These are phyloP conservation scores for Acanthamoeba triangularis DNA, from an alignment of 208 protist genomes.

Conservation along the genomic window DNA sequence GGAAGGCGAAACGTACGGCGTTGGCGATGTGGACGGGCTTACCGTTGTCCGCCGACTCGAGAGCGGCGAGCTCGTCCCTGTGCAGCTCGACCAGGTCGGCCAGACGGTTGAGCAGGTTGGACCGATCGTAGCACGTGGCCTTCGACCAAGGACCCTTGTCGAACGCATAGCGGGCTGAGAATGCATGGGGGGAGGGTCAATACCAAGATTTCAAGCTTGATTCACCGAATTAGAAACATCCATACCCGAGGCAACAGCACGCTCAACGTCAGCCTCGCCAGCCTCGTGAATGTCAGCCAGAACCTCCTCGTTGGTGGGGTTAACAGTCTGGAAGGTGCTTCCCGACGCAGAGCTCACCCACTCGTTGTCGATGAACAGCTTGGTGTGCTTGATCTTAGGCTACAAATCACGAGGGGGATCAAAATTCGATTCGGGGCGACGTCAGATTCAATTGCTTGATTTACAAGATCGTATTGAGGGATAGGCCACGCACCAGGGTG, in stretches of 20 bases:
- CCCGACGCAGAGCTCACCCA: conserved; percentile 92
- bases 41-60: conserved; percentile 95
- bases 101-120: conserved; percentile 88
- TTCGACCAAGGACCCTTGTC: conserved; percentile 77
- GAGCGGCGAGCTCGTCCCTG: conserved; percentile 89
- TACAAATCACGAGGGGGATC: neutral
- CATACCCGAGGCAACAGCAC: conserved; percentile 80
- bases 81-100: conserved; percentile 91
- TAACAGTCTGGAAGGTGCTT: conserved; percentile 92
- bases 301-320: conserved; percentile 92
- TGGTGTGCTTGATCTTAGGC: conserved; percentile 83
- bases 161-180: conserved; percentile 91
- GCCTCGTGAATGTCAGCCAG: conserved; percentile 93
- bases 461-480: neutral
- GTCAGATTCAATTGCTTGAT: no score
- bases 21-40: conserved; percentile 92
- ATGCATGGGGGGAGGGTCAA: conserved; percentile 66
- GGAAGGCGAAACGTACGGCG: neutral
- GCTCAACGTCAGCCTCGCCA: conserved; percentile 91
- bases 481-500: neutral
- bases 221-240: neutral
- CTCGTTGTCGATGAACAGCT: conserved; percentile 94
- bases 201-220: neutral
- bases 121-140: conserved; percentile 75
- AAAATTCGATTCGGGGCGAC: neutral